Evolutionary conservation across 805 yeast species (phyloP).

Genomic region (Kregervanrija pseudodelftensis): DNA sequence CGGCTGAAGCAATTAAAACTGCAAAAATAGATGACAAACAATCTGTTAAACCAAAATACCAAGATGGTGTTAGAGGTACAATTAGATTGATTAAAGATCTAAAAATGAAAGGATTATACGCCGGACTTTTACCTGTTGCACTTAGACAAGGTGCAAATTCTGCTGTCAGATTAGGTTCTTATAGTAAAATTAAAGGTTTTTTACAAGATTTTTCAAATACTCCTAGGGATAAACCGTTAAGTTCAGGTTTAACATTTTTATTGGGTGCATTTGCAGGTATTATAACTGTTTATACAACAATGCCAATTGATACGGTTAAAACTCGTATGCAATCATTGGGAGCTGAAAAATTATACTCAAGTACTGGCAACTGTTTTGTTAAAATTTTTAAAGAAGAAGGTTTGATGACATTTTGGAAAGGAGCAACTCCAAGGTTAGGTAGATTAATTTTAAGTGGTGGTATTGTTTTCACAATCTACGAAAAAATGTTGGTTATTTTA

Average conservation of each 20-base stretch:
- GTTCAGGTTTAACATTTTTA: slow-evolving; percentile 72
- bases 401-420: slow-evolving; percentile 88
- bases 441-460: slow-evolving; percentile 92
- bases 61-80: slow-evolving; percentile 56
- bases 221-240: slow-evolving; percentile 65
- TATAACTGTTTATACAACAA: slow-evolving; percentile 84
- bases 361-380: slow-evolving; percentile 77
- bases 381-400: slow-evolving; percentile 85
- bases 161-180: slow-evolving; percentile 90
- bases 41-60: slow-evolving; percentile 68
- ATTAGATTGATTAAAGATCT: slow-evolving; percentile 61
- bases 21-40: slow-evolving; percentile 93
- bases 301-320: slow-evolving; percentile 94
- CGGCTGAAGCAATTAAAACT: slow-evolving; percentile 94
- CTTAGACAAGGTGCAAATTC: slow-evolving; percentile 94
- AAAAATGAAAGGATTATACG: slow-evolving; percentile 78
- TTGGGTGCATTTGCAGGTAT: slow-evolving; percentile 90
- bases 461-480: slow-evolving; percentile 93
- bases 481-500: slow-evolving; percentile 68
- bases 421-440: slow-evolving; percentile 95
- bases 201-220: slow-evolving; percentile 64
- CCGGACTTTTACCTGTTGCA: slow-evolving; percentile 89
- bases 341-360: slow-evolving; percentile 58
- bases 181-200: slow-evolving; percentile 76
- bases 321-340: slow-evolving; percentile 95